Base-by-base conservation (phyloP, 1,139 yeast species). In the Zhuliangozyma blackwelliae region DNA sequence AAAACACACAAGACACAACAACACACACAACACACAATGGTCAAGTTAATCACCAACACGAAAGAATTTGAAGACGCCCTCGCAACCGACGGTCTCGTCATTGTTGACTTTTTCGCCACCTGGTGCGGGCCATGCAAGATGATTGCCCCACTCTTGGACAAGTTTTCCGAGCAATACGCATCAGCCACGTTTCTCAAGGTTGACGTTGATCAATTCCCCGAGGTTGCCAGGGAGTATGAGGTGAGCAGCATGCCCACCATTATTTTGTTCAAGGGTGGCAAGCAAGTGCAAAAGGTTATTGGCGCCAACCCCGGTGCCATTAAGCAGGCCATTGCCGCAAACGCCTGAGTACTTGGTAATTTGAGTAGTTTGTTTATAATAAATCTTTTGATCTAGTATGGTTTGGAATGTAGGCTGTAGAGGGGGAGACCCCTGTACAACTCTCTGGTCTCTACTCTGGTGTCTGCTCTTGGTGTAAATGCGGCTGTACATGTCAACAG, bases 61-160 rank as follows among this genome's bases (percentile, higher is more conserved):
- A 74, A 73, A 45, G 88, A 85, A 59, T 86, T 85, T 71, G 63
- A 74, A 37, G 65, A 70, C 41, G 82, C 79, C 47, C 70, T 83
- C 51, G 49, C 65, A 38, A 59, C 70, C 57, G 65, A 68, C 46
- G 75, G 82, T 43, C 64, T 82, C 59, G 79, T 86, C 48, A 94
- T 86, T 28, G 83, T 87, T 44, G 96, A 88, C 61, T 88, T 86
- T 61, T 82, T 75, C 55, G 96, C 96, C 37, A 77, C 83, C 36
- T 88, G 96, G 96, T 88, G 96, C 66, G 95, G 92, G 38, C 96
- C 96, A 31, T 88, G 96, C 68, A 84, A 83, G 61, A 85, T 85
- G 54, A 80, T 88, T 61, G 77, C 90, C 26, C 96, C 96, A 41
- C 61, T 79, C 48, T 65, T 87, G 50, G 87, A 83, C 47, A 79